Percentiles rank a stretch among this genome's conserved stretches.
Conservation (phyloP, 257 asterid genomes). For the Plantago elongata region DNA sequence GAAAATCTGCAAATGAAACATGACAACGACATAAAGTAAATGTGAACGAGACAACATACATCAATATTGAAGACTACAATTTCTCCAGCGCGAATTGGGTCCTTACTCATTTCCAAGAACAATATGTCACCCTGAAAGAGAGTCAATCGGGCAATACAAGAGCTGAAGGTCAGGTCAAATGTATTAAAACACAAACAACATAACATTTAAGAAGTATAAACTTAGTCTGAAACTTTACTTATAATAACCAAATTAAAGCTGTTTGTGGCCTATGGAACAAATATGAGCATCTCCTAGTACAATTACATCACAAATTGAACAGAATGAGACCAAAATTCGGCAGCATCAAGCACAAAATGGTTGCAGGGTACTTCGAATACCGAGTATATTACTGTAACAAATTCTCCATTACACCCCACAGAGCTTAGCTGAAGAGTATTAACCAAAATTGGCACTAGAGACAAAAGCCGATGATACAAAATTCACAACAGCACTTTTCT, state of each 20-base stretch:
- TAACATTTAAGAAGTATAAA: neutral
- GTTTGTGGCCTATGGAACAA: neutral
- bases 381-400: too few species aligned
- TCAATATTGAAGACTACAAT: slow-evolving; percentile 95
- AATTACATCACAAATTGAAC: too few species aligned
- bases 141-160: neutral
- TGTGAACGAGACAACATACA: slow-evolving; percentile 41
- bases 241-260: slow-evolving; percentile 12
- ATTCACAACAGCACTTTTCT: too few species aligned
- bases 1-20: slow-evolving; percentile 17
- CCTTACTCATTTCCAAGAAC: slow-evolving; percentile 94
- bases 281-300: too few species aligned
- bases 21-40: neutral
- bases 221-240: neutral
- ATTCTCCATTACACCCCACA: too few species aligned
- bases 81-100: slow-evolving; percentile 98
- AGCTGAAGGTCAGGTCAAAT: slow-evolving; percentile 9
- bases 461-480: too few species aligned
- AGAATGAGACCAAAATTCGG: too few species aligned
- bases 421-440: too few species aligned
- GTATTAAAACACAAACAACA: neutral
- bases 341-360: too few species aligned
- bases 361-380: too few species aligned
- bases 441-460: too few species aligned
- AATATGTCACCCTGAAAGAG: slow-evolving; percentile 93